Base-by-base conservation (phyloP, 2,329 filamentous ascomycete genomes). In the Thermothelomyces thermophilus region DNA sequence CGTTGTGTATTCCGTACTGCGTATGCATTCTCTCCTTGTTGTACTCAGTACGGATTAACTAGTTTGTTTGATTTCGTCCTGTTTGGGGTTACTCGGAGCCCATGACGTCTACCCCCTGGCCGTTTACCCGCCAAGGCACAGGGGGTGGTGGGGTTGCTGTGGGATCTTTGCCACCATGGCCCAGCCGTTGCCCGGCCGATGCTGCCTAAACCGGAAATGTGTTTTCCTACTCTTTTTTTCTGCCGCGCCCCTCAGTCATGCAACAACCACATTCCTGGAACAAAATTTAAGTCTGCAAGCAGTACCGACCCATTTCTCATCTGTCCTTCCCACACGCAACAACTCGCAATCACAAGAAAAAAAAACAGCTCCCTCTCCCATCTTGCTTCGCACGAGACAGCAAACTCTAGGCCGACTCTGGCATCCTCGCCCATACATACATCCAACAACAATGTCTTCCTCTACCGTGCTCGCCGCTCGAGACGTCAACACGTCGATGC, bases 381-480 rank as follows among this genome's bases (percentile, higher is more conserved):
- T 28, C n/a, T 30, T 35, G 37, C 24, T 36, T 46, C 37, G 20
- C 42, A 10, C 13, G 20, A n/a, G 26, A 28, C 42, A 14, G 16
- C 42, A 36, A 28, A 3, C 22, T 17, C 24, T 28, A 22, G 16
- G n/a, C 17, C 35, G 20, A 24, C 20, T 24, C 41, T 14, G 30
- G 16, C 46, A 33, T 41, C 28, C 34, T 28, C 17, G 24, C 22
- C 7, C n/a, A 30, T 16, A 4, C 16, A 30, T 10, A 41, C 31
- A 46, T 28, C 16, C 11, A 47, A 46, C 20, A 46, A 41, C 42
- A 36, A 50, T 36, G 30, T 35, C 83, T 80, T 77, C 77, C 65
- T 63, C 68, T 66, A 79, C 74, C 68, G 70, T 83, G 59, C 82
- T 88, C 68, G 71, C 73, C 60, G 71, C 78, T 63, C 82, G 82